Base-by-base conservation (phyloP, 306 rosid genomes). In the Lathyrus tuberosus region DNA sequence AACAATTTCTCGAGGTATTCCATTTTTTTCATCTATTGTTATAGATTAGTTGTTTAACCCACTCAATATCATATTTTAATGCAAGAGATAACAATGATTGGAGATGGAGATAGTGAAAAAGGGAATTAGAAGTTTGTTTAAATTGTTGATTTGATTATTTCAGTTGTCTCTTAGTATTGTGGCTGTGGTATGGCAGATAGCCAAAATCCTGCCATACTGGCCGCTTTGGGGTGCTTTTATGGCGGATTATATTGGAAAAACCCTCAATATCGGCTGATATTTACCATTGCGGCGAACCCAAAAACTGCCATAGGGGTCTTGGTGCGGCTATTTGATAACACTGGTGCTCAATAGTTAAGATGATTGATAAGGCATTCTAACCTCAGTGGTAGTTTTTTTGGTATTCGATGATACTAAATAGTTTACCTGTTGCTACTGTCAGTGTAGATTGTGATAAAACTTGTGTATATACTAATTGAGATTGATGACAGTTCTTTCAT, bases 1-100 rank as follows among this genome's bases (percentile, higher is more conserved):
- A 91, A 76, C 95, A 95, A 84, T 91, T 95, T 72, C 91, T 95
- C 2, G 99, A 95, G 96, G 99, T 95, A 67, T 53, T 3, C 9
- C 22, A 5, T 10, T 6, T 8, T 52, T 5, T 20, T 51, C 5
- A 9, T 41, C 4, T 10, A 40, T 10, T 4, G 9, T 15, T 48
- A 47, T 15, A 2, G 17, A 2, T 16, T 5, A 35, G 10, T 35
- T 16, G 6, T 54, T 54, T 11, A 54, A 54, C 3, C n/a, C 37
- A 11, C 35, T 24, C 61, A 24, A 24, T 22, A n/a, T n/a, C 4
- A 9, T 41, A 10, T 3, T 14, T 10, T 41, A 10, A 41, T 41
- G 0, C 1, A 40, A 40, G 13, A 10, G 10, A 40, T 10, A 2
- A 40, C 3, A 40, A 2, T 40, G 4, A 40, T 40, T 2, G 1